phyloP scores from a whole-genome alignment of 495 filamentous ascomycete genomes.

The Podospora comata region DNA sequence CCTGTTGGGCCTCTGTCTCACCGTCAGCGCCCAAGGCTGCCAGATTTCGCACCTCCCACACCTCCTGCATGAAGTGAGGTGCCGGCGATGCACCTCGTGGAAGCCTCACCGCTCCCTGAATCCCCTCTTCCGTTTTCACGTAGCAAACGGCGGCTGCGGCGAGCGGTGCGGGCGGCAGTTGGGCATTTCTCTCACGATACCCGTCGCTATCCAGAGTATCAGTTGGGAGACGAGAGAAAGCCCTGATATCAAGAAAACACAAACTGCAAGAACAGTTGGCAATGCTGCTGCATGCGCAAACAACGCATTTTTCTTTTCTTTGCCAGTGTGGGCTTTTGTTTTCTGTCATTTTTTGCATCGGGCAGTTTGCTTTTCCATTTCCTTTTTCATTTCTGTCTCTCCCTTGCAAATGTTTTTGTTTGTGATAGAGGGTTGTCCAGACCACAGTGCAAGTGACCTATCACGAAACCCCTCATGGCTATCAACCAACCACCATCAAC shows the following conservation, averaged over 20 bases:
- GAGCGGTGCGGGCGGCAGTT: background rate
- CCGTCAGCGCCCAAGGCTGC: conserved; percentile 10
- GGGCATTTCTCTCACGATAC: background rate
- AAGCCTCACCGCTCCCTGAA: conserved; percentile 7
- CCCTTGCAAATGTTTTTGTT: background rate
- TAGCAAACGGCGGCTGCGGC: conserved; percentile 1
- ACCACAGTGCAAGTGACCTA: background rate
- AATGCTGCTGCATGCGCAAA: background rate
- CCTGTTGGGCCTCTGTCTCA: background rate
- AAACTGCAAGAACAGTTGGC: conserved; percentile 5
- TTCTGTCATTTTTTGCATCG: background rate
- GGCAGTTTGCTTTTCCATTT: background rate
- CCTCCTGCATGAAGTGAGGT: background rate
- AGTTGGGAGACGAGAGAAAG: background rate
- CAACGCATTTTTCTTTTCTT: background rate
- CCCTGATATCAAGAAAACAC: background rate
- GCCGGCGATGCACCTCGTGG: background rate
- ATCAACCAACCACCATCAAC: background rate
- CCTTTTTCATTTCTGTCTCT: background rate
- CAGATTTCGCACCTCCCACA: conserved; percentile 7
- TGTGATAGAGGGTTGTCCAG: background rate
- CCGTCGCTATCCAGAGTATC: background rate
- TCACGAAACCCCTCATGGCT: background rate
- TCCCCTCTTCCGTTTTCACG: background rate
- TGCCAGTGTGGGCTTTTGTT: background rate